Conservation (phyloP, 768 basidiomycete species). For the Rhodotorula toruloides region DNA sequence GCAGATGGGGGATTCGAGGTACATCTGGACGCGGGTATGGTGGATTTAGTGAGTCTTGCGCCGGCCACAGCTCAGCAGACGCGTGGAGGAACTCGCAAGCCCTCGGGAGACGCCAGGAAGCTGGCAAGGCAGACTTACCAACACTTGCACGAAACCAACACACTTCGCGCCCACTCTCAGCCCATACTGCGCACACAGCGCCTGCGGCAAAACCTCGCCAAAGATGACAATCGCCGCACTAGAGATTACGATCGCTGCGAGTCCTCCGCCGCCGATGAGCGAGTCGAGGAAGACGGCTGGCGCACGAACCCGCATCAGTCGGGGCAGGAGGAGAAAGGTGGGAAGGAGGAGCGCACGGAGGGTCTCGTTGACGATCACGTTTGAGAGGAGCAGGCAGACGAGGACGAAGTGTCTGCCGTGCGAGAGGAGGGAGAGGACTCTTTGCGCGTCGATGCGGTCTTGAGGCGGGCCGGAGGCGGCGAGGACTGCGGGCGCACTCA, state of each 20-base stretch:
- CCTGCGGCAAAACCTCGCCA: slow-evolving; percentile 53
- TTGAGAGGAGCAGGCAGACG: slow-evolving; percentile 77
- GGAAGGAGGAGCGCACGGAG: slow-evolving; percentile 37
- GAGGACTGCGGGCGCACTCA: slow-evolving; percentile 13
- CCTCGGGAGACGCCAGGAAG: background rate
- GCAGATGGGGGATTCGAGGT: slow-evolving; percentile 57
- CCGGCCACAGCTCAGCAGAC: too few relatives aligned
- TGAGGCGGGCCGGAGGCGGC: slow-evolving; percentile 30
- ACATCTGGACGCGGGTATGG: slow-evolving; percentile 28
- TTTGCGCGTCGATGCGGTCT: slow-evolving; percentile 44
- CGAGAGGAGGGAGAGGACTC: slow-evolving; percentile 54
- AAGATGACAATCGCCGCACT: slow-evolving; percentile 45
- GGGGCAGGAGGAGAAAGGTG: background rate
- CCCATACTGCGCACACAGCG: slow-evolving; percentile 69
- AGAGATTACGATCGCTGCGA: slow-evolving; percentile 48
- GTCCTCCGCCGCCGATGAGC: slow-evolving; percentile 49
- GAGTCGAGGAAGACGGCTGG: slow-evolving; percentile 49
- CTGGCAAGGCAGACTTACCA: slow-evolving; percentile 45
- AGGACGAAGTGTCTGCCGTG: slow-evolving; percentile 86
- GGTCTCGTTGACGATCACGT: slow-evolving; percentile 58
- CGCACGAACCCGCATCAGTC: too few relatives aligned
- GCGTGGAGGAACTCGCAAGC: too few relatives aligned
- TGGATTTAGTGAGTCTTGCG: background rate
- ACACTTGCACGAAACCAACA: slow-evolving; percentile 62
- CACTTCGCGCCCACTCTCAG: slow-evolving; percentile 74